Base-by-base conservation (phyloP, 306 rosid genomes). In the Trichosanthes cucumerina region DNA sequence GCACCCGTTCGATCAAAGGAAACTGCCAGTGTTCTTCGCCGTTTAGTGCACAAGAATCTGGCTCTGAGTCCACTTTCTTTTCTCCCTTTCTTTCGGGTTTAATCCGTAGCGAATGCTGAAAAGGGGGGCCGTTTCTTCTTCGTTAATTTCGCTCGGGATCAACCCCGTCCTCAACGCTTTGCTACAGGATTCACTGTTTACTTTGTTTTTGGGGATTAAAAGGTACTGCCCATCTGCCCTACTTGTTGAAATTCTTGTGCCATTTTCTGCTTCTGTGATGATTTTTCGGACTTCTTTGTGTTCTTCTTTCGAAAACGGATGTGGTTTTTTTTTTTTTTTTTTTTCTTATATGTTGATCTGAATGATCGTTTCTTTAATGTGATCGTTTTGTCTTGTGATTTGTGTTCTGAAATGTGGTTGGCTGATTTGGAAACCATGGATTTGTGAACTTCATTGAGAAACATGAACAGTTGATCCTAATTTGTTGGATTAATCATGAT, bases 201-300 rank as follows among this genome's bases (percentile, higher is more conserved):
- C 76, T 71, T 9, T 28, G n/a, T 44, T 44, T 23, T 69, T 39
- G 5, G 14, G 76, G 76, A 49, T 47, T 46, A 23, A 24, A 72
- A 72, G 77, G 58, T 72, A 72, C 57, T 47, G 41, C 23, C 56
- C 58, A 4, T 71, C 39, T 71, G 54, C 76, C 76, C 57, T 41
- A 21, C 57, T 44, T 41, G 21, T 44, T 70, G 7, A 5, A 43
- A 24, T 44, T 71, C 56, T 71, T 23, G 0, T 46, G 6, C 44
- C 59, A 72, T 72, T 46, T 28, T 72, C 57, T 72, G 75, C 18
- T 69, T 13, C 0, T 41, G n/a, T 21, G 52, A 15, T n/a, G 3
- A 19, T 7, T 36, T 31, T 11, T 36, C 41, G 10, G 38, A 26
- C 19, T 3, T 18, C 9, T 65, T 36, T 19, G 16, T 6, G 15